Conservation (phyloP, 192 early-diverging fungal species). For the Backusella psychrophila region DNA sequence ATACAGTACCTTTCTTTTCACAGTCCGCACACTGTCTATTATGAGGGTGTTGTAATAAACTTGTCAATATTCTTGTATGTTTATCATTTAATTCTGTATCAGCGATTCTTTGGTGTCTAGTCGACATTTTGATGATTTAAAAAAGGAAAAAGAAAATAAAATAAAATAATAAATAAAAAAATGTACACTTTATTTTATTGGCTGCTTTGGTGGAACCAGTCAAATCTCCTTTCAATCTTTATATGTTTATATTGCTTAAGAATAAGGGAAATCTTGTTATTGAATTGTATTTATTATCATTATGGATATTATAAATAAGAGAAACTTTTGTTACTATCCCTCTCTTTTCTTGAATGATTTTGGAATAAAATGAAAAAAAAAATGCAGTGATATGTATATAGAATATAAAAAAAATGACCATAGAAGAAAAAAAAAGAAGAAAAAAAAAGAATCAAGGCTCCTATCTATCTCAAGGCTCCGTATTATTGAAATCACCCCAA, state of each 20-base stretch:
- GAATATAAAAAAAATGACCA: neutral
- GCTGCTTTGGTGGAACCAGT: neutral
- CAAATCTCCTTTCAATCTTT: neutral
- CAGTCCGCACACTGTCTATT: conserved; percentile 78
- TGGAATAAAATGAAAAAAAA: too few species aligned
- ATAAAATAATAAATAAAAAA: neutral
- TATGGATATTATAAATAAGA: too few species aligned
- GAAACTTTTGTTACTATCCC: too few species aligned
- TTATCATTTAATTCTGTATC: conserved; percentile 70
- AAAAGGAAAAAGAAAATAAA: neutral
- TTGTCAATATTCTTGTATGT: conserved; percentile 65
- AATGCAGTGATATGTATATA: neutral
- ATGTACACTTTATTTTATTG: neutral
- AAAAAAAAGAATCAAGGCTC: too few species aligned
- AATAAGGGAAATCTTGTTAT: neutral
- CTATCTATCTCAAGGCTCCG: too few species aligned
- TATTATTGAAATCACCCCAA: conserved; percentile 10
- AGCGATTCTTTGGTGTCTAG: conserved; percentile 58
- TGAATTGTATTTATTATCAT: neutral
- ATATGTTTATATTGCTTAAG: neutral
- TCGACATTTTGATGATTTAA: conserved; percentile 45
- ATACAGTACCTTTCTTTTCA: conserved; percentile 60
- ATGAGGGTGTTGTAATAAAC: conserved; percentile 59
- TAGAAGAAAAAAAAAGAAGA: too few species aligned
- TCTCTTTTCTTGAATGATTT: too few species aligned